Evolutionary conservation across 1,284 basidiomycete genomes (phyloP), one percentile per base, ranked within the genome.

Genomic region (Leccinum holopus): DNA sequence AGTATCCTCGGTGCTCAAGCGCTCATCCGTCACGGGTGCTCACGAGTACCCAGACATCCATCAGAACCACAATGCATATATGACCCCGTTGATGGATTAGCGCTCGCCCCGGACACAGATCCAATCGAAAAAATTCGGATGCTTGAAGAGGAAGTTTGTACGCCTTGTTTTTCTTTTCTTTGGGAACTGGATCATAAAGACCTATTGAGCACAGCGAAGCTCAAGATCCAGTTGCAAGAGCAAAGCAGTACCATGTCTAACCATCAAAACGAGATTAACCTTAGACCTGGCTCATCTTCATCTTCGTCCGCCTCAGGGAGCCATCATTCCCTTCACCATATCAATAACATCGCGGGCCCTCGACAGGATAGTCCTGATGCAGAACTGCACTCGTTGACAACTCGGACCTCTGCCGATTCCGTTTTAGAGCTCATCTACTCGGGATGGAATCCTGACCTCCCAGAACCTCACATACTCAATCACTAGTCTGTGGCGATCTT

Each of bases 391-490:
- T 75, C 75, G 32, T 67, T 72, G 56, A 73, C 69, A 55, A 72
- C 75, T 53, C 78, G 78, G 61, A 70, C 74, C 56, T 74, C 76
- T 33, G 66, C 81, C 3, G 82, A 87, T 65, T 79, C 82, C 16
- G 80, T 87, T 64, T 80, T 86, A 76, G 84, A 87, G 55, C 75
- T 92, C 55, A 78, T 92, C 21, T 84, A 87, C 69, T 81, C 84
- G 21, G 91, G 91, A 5, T 93, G 91, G 91, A 90, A 92, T 76
- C 83, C 89, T 53, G 90, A 93, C 68, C 79, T 93, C 14, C 91
- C 91, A 49, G 86, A 90, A 68, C 90, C 87, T 51, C 76, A 82
- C 28, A 81, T 84, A 14, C 79, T 93, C 54, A 83, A 85, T 66
- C 89, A 91, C 75, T 89, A 90, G 91, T 92, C 67, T 66, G 87